phyloP scores from a whole-genome alignment of 768 basidiomycete genomes.

The Rhodocollybia butyracea region DNA sequence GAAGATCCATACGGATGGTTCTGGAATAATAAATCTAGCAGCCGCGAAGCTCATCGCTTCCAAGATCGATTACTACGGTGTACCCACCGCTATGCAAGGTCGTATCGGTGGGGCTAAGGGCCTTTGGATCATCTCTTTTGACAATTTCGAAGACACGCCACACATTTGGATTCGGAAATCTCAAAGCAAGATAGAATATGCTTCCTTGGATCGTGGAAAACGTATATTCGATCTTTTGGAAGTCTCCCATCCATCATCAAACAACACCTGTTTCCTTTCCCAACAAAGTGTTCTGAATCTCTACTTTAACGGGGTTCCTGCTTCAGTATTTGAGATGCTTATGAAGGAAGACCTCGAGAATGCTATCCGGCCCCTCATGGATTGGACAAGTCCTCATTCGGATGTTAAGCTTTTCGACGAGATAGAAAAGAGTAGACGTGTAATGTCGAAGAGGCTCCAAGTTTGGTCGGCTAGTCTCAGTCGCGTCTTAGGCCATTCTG shows the following conservation, averaged over 20 bases:
- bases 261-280: conserved; percentile 42
- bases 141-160: conserved; percentile 33
- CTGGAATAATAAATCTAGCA: conserved; percentile 62
- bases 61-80: conserved; percentile 24
- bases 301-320: conserved; percentile 51
- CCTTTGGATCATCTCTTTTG: conserved; percentile 53
- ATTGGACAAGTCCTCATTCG: conserved; percentile 46
- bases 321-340: conserved; percentile 38
- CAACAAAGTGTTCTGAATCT: conserved; percentile 60
- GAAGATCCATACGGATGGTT: conserved; percentile 70
- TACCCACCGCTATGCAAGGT: conserved; percentile 57
- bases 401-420: conserved; percentile 48
- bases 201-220: conserved; percentile 35
- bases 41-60: conserved; percentile 41
- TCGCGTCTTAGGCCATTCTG: conserved; percentile 55
- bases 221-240: conserved; percentile 61
- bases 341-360: conserved; percentile 48
- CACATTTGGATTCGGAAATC: conserved; percentile 62
- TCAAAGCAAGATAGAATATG: conserved; percentile 54
- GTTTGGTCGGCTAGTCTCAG: conserved; percentile 42
- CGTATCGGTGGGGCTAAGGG: conserved; percentile 60
- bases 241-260: conserved; percentile 37
- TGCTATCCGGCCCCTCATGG: conserved; percentile 45
- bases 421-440: conserved; percentile 43
- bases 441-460: conserved; percentile 42